Evolutionary conservation across 371 early-diverging fungal species (phyloP).

Genomic region (Rhizopus stolonifer): DNA sequence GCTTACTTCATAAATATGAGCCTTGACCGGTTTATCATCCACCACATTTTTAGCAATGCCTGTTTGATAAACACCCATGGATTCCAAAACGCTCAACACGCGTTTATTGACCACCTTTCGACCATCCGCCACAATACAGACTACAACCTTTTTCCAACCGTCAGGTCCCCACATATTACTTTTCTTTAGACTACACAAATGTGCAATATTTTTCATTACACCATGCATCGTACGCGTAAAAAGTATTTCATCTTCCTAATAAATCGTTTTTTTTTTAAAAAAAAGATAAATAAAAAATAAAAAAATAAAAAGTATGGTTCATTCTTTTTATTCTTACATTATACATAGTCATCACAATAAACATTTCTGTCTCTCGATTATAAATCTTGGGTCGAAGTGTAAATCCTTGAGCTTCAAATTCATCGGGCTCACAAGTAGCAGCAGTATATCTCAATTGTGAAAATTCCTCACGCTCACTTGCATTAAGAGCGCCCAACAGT

Average conservation of each 20-base stretch:
- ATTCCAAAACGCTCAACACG: constrained; percentile 55
- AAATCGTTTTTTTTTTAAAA: not conserved
- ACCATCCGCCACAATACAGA: constrained; percentile 86
- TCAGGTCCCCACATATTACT: constrained; percentile 69
- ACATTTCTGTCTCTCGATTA: constrained; percentile 79
- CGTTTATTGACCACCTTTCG: constrained; percentile 64
- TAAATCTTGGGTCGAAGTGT: constrained; percentile 75
- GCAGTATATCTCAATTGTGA: constrained; percentile 78
- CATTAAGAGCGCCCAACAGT: constrained; percentile 33
- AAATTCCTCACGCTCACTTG: constrained; percentile 57
- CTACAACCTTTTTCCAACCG: constrained; percentile 85
- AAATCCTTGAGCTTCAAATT: constrained; percentile 69
- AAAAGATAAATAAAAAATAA: not conserved
- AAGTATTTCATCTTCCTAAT: constrained; percentile 60
- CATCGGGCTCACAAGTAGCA: constrained; percentile 78
- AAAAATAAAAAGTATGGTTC: no score
- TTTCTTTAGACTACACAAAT: constrained; percentile 65
- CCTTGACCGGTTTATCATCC: constrained; percentile 61
- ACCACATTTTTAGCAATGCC: constrained; percentile 70
- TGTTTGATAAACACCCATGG: constrained; percentile 74
- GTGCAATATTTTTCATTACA: constrained; percentile 77
- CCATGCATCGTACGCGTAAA: constrained; percentile 77
- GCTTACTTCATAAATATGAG: constrained; percentile 79
- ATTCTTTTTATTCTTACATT: constrained; percentile 15
- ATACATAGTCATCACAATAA: constrained; percentile 76